Evolutionary conservation across 257 asterid species (phyloP).

Genomic region (Solanum ossicruentum): DNA sequence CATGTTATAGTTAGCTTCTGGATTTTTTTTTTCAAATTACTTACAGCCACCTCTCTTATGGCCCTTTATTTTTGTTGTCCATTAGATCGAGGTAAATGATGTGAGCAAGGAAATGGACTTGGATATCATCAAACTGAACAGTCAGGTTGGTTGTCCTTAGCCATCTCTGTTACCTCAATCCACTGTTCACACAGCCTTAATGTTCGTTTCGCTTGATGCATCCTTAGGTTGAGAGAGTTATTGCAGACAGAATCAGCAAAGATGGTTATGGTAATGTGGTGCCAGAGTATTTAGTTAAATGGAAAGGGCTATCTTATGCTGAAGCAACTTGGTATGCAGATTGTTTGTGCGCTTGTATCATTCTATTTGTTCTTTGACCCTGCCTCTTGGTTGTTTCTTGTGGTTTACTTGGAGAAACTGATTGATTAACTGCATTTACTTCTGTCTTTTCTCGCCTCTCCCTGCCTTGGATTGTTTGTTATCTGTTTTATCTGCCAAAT

Average conservation of each 20-base stretch:
- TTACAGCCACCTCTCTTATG: neutral
- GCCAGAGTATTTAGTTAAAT: conserved; percentile 93
- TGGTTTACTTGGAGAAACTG: neutral
- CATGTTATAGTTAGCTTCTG: neutral
- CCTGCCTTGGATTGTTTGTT: neutral
- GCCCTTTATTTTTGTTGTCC: neutral
- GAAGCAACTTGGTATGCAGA: conserved; percentile 83
- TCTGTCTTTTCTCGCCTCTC: neutral
- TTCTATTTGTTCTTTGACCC: neutral
- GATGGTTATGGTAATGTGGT: conserved; percentile 70
- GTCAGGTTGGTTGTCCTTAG: conserved; percentile 43
- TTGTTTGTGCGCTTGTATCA: neutral
- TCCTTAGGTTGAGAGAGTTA: conserved; percentile 87
- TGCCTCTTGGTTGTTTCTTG: neutral
- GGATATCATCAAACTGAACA: conserved; percentile 90
- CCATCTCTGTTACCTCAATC: neutral
- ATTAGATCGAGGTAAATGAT: conserved; percentile 93
- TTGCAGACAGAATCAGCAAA: conserved; percentile 69
- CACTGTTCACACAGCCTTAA: neutral
- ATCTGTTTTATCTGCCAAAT: neutral
- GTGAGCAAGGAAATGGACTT: conserved; percentile 99
- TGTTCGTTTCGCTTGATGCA: conserved; percentile 5
- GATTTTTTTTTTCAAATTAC: neutral
- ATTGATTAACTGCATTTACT: neutral
- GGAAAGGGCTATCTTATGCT: conserved; percentile 97